Conservation (phyloP, 805 yeast species). For the Candida adriatica region DNA sequence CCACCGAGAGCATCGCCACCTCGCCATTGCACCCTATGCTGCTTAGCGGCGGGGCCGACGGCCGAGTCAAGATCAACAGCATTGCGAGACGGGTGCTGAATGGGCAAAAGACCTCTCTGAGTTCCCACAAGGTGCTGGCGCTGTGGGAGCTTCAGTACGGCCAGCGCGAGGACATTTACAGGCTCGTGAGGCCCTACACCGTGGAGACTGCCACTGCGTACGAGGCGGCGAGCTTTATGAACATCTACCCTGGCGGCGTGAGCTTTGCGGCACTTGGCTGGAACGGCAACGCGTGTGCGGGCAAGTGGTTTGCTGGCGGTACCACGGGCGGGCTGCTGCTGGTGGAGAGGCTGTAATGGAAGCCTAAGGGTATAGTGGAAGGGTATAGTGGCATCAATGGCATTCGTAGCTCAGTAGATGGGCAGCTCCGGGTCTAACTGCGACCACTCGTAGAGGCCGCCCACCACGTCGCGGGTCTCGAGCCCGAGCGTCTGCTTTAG, state of each 20-base stretch:
- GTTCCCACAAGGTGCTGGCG: constrained; percentile 25
- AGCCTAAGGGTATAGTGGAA: no score
- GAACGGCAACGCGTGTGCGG: constrained; percentile 42
- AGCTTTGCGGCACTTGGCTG: constrained; percentile 46
- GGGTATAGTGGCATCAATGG: no score
- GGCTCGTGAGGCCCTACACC: constrained; percentile 35
- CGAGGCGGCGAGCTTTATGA: constrained; percentile 22
- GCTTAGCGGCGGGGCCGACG: constrained; percentile 44
- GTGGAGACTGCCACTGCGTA: constrained; percentile 23
- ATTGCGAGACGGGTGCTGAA: constrained; percentile 30
- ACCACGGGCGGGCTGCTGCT: constrained; percentile 44
- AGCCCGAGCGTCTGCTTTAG: constrained; percentile 46
- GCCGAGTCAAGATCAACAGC: constrained; percentile 36
- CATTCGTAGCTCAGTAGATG: constrained; percentile 35
- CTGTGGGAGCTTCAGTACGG: constrained; percentile 36
- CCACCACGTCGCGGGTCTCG: constrained; percentile 57
- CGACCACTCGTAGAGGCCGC: constrained; percentile 74
- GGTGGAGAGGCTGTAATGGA: constrained; percentile 8
- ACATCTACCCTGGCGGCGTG: constrained; percentile 43
- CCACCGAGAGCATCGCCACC: constrained; percentile 32
- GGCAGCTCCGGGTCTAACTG: constrained; percentile 58
- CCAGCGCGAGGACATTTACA: constrained; percentile 30
- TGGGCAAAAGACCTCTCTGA: constrained; percentile 26
- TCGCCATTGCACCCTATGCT: constrained; percentile 41
- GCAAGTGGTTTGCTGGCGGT: constrained; percentile 48